Evolutionary conservation across 2,329 filamentous ascomycete genomes (phyloP).

Genomic region (Kalaharituber pfeilii): DNA sequence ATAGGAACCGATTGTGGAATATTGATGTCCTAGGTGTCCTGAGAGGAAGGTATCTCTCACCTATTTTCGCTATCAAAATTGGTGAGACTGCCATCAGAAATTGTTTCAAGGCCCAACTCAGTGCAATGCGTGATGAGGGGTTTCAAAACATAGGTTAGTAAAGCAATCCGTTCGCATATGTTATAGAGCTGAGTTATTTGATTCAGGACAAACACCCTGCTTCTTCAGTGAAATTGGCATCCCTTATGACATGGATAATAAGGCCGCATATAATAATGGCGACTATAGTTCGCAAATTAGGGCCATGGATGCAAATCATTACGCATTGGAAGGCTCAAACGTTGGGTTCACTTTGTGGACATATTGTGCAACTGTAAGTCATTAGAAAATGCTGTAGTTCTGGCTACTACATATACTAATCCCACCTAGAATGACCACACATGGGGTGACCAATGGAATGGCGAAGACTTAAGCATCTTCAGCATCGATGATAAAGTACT

Average conservation of each 20-base stretch:
- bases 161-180: neutral
- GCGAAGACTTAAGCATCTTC: conserved; percentile 84
- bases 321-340: conserved; percentile 65
- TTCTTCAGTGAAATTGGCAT: conserved; percentile 92
- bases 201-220: conserved; percentile 59
- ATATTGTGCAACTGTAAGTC: conserved; percentile 52
- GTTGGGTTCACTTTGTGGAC: conserved; percentile 84
- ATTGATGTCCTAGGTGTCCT: conserved; percentile 87
- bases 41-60: conserved; percentile 70
- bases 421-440: conserved; percentile 56
- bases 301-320: conserved; percentile 93
- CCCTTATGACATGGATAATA: conserved; percentile 96
- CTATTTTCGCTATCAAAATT: conserved; percentile 79
- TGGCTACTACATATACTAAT: neutral
- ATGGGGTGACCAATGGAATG: conserved; percentile 91
- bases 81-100: conserved; percentile 88
- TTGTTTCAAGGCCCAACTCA: conserved; percentile 75
- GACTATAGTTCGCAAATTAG: conserved; percentile 85
- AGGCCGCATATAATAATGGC: conserved; percentile 85
- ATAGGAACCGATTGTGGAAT: conserved; percentile 78
- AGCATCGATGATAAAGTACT: conserved; percentile 56
- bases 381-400: neutral
- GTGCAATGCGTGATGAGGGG: conserved; percentile 68
- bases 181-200: neutral
- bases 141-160: conserved; percentile 35